These are phyloP conservation scores for Brassica nigra DNA, from an alignment of 345 rosid species.

Conservation along the genomic window DNA sequence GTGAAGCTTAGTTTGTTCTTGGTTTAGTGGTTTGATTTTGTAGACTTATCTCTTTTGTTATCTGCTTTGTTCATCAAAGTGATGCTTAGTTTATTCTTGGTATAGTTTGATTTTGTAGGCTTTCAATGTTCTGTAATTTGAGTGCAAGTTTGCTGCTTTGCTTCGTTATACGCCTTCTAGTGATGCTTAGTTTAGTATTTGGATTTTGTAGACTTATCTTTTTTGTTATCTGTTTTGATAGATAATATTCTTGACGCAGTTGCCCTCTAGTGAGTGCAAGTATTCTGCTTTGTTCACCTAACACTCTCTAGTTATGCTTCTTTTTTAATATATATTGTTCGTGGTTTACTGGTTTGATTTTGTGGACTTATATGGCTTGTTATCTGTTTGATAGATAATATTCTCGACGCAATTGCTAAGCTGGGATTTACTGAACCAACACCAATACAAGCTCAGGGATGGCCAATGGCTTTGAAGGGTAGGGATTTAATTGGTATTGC, in stretches of 20 bases:
- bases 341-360: background rate
- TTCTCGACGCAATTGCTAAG: background rate
- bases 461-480: constrained; percentile 99
- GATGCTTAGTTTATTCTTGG: background rate
- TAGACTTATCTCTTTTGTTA: no score
- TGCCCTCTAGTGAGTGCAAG: constrained; percentile 10
- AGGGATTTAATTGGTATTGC: constrained; percentile 93
- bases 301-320: background rate
- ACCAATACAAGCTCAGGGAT: constrained; percentile 91
- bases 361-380: background rate
- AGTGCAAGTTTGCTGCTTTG: no score
- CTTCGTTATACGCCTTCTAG: background rate
- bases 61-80: background rate
- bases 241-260: background rate
- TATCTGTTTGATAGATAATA: background rate
- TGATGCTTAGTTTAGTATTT: background rate
- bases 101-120: background rate
- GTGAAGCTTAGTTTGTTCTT: no score
- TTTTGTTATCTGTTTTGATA: background rate
- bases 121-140: background rate
- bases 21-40: no score
- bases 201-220: background rate
- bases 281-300: background rate
- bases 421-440: constrained; percentile 60
- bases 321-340: background rate